A percentile compares a stretch with the other conserved stretches of the same genome.
These are phyloP conservation scores for Microcyclosporella mali DNA, from an alignment of 2,329 filamentous ascomycete species.

Conservation along the genomic window DNA sequence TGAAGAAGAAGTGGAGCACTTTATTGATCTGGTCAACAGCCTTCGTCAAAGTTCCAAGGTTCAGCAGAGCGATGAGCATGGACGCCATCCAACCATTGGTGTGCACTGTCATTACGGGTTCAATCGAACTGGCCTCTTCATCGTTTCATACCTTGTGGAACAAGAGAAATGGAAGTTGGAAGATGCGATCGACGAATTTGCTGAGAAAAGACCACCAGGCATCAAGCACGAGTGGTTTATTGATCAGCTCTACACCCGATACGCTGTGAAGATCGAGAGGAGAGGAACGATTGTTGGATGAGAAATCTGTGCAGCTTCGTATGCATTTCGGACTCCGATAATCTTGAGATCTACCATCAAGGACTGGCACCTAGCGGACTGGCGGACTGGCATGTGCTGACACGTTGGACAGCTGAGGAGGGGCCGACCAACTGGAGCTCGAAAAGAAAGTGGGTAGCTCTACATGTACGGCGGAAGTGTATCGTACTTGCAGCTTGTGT, in stretches of 20 bases:
- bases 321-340: too few species aligned
- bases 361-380: too few species aligned
- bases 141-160: conserved; percentile 87
- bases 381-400: too few species aligned
- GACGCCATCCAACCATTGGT: conserved; percentile 50
- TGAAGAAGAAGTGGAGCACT: conserved; percentile 53
- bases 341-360: too few species aligned
- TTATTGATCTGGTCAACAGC: conserved; percentile 53
- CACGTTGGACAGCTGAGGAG: too few species aligned
- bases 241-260: conserved; percentile 74
- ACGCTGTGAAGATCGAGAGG: conserved; percentile 42
- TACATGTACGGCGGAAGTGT: too few species aligned
- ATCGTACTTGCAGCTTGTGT: too few species aligned
- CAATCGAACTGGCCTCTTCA: conserved; percentile 81
- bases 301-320: too few species aligned
- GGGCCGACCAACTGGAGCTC: too few species aligned
- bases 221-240: conserved; percentile 88
- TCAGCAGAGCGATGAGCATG: conserved; percentile 33
- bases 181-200: conserved; percentile 74
- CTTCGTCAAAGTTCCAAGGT: conserved; percentile 32
- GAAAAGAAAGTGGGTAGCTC: too few species aligned
- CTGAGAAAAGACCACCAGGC: conserved; percentile 64
- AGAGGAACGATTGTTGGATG: conserved; percentile 14
- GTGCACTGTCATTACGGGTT: conserved; percentile 97
- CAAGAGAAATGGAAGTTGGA: conserved; percentile 63